phyloP scores from a whole-genome alignment of 257 asterid genomes.

The Ophiorrhiza pumila region DNA sequence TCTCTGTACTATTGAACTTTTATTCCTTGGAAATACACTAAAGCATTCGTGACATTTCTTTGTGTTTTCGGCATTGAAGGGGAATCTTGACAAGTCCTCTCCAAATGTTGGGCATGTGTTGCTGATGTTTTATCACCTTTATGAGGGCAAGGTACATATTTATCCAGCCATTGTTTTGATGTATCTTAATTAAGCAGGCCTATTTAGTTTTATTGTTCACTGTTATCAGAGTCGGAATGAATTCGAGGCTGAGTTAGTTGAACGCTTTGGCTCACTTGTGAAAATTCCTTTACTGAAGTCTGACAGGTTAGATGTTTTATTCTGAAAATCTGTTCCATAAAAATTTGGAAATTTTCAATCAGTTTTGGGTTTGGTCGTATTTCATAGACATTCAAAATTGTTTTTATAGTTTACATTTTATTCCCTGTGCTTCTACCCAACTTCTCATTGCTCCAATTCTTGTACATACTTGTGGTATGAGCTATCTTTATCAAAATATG shows the following conservation, averaged over 20 bases:
- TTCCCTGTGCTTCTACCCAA: background rate
- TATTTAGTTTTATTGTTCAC: constrained; percentile 20
- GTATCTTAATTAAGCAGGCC: background rate
- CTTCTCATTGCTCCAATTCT: background rate
- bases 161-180: constrained; percentile 3
- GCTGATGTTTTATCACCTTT: constrained; percentile 88
- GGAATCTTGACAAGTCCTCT: constrained; percentile 89
- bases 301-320: constrained; percentile 51
- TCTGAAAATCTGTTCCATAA: background rate
- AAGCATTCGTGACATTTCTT: constrained; percentile 17
- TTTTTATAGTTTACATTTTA: background rate
- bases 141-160: constrained; percentile 81
- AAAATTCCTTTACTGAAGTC: constrained; percentile 82
- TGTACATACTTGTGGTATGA: background rate
- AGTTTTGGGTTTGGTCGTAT: background rate
- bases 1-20: constrained; percentile 9
- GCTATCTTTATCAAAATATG: background rate
- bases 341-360: background rate
- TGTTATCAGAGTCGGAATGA: constrained; percentile 68
- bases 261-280: constrained; percentile 87
- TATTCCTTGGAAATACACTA: constrained; percentile 5
- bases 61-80: constrained; percentile 47
- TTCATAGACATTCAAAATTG: background rate
- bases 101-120: constrained; percentile 86
- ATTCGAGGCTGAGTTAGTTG: constrained; percentile 76